Evolutionary conservation across 495 filamentous ascomycete species (phyloP).

Genomic region (Pyrenula aspistea): DNA sequence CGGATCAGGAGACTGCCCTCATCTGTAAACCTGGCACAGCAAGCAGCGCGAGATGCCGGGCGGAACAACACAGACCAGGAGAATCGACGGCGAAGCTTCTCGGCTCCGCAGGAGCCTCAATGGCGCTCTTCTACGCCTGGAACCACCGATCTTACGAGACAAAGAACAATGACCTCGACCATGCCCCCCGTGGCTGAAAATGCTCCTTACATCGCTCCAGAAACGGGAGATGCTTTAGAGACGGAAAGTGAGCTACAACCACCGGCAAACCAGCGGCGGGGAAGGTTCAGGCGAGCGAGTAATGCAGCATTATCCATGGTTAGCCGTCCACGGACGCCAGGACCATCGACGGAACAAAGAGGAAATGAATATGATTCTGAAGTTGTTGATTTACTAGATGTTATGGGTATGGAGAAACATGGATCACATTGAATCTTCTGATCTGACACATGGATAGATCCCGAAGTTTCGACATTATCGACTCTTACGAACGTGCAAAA

Average conservation of each 20-base stretch:
- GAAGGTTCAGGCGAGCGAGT: conserved; percentile 23
- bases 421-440: neutral
- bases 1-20: neutral
- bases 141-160: conserved; percentile 20
- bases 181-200: conserved; percentile 31
- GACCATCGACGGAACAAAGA: conserved; percentile 2
- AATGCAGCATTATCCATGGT: conserved; percentile 19
- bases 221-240: conserved; percentile 4
- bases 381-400: conserved; percentile 59
- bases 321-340: conserved; percentile 10
- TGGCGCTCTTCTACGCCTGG: conserved; percentile 25
- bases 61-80: conserved; percentile 21
- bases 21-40: neutral
- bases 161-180: conserved; percentile 14
- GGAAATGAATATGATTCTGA: conserved; percentile 39
- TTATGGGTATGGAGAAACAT: conserved; percentile 42
- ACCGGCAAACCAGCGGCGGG: conserved; percentile 6
- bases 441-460: conserved; percentile 34
- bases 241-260: neutral
- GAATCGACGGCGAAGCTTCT: conserved; percentile 31
- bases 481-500: conserved; percentile 74
- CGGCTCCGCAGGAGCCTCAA: conserved; percentile 24
- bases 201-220: conserved; percentile 12
- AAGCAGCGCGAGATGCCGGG: conserved; percentile 3
- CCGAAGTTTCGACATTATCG: conserved; percentile 60